Conservation (phyloP, 495 filamentous ascomycete species). For the Physcia stellaris region DNA sequence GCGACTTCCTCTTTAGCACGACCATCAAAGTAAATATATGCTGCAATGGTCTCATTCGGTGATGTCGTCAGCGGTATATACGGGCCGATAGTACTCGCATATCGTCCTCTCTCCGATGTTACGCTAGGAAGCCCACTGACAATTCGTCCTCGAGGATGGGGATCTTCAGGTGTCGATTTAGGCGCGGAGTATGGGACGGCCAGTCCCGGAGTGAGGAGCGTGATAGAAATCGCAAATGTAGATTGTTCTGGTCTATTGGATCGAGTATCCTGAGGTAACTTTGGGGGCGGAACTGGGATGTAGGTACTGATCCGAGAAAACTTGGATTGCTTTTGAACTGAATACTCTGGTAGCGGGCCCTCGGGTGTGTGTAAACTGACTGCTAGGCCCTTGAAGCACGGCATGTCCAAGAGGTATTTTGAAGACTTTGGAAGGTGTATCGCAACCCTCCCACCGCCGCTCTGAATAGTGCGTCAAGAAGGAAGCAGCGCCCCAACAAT, state of each 20-base stretch:
- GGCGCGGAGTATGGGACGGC: conserved; percentile 82
- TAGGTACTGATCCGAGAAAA: conserved; percentile 88
- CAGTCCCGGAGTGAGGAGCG: conserved; percentile 76
- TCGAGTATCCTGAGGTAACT: conserved; percentile 50
- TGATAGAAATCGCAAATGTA: conserved; percentile 93
- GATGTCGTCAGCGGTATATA: conserved; percentile 83
- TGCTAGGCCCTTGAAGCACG: conserved; percentile 95
- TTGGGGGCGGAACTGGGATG: conserved; percentile 84
- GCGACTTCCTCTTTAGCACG: conserved; percentile 93
- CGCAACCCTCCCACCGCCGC: too few relatives aligned
- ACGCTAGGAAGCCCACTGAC: conserved; percentile 58
- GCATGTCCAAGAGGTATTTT: conserved; percentile 52
- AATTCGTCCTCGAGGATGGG: conserved; percentile 61
- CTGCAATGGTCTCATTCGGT: conserved; percentile 89
- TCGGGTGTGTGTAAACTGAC: conserved; percentile 91
- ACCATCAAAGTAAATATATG: conserved; percentile 98
- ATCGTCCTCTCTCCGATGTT: conserved; percentile 38
- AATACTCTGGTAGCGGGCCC: conserved; percentile 80
- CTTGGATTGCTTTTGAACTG: conserved; percentile 84
- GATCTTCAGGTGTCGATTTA: conserved; percentile 55
- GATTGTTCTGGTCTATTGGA: conserved; percentile 72
- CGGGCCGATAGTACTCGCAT: conserved; percentile 48
- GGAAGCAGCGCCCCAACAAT: too few relatives aligned
- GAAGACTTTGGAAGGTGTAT: too few relatives aligned
- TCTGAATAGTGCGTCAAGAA: too few relatives aligned